Base-by-base conservation (phyloP, 495 filamentous ascomycete genomes). In the Daldinia decipiens region DNA sequence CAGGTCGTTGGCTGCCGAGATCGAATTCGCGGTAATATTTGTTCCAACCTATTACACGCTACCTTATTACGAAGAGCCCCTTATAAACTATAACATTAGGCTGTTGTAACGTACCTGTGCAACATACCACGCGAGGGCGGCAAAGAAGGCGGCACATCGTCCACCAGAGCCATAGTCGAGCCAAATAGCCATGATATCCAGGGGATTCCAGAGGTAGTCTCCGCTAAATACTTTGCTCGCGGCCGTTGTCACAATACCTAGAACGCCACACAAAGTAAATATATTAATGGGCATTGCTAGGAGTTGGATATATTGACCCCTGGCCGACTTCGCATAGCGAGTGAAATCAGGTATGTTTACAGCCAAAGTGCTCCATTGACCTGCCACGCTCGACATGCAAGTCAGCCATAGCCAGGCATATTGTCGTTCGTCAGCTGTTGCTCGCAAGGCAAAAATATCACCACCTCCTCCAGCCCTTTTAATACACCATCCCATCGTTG, bases 341-440 rank as follows among this genome's bases (percentile, higher is more conserved):
- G 83, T 84, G 79, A 90, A 90, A 77, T 91, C 88, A 17, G 85
- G 83, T 65, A 87, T 87, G 77, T 87, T 86, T 17, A 81, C 78
- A 31, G 81, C 82, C 34, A 87, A 69, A 0, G 82, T 83, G 5
- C 81, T 71, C 78, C 79, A 84, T 5, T 74, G 78, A 15, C 82
- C 82, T 1, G 80, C 81, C 0, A 83, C 77, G 59, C 76, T 77
- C 7, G 82, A 79, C 81, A 87, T 80, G 76, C 81, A 77, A 32
- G 73, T 76, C 12, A 84, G 73, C 74, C 77, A 82, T 38, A 82
- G 68, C 65, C 78, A 85, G 19, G 77, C 74, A 38, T 80, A 81
- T 31, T 73, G 68, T n/a, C 74, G 75, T 4, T 84, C 84, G 43
- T 57, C 67, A 9, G 83, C 79, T 2, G 80, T 82, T 9, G 83